Evolutionary conservation across 2,329 filamentous ascomycete genomes (phyloP).

Genomic region (Cordyceps cateniannulata): DNA sequence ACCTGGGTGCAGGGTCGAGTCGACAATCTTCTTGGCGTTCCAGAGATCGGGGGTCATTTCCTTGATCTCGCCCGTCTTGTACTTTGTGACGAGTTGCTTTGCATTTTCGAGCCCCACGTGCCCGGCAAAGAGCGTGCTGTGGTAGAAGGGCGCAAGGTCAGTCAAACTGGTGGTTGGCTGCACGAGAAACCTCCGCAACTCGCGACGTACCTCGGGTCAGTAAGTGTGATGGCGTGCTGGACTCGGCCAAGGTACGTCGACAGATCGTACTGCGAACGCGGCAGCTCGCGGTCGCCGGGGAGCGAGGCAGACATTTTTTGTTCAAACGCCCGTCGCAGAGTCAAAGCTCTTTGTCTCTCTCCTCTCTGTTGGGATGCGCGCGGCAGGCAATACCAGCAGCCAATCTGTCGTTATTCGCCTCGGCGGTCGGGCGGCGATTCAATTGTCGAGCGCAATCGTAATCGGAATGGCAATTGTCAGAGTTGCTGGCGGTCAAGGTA

Average conservation of each 20-base stretch:
- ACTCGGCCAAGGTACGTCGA: constrained; percentile 93
- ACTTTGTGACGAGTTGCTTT: constrained; percentile 72
- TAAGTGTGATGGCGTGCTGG: constrained; percentile 78
- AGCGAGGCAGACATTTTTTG: constrained; percentile 57
- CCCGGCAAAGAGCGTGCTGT: constrained; percentile 80
- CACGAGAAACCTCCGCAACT: background rate
- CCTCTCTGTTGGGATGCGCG: background rate
- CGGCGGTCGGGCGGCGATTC: background rate
- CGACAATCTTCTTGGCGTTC: constrained; percentile 93
- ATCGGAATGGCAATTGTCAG: background rate
- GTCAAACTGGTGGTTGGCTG: background rate
- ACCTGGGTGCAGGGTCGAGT: constrained; percentile 95
- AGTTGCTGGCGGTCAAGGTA: background rate
- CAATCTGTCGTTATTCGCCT: background rate
- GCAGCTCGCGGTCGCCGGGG: constrained; percentile 70
- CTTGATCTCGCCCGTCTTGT: constrained; percentile 75
- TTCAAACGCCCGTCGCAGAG: background rate
- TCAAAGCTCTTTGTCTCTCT: background rate
- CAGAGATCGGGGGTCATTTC: constrained; percentile 88
- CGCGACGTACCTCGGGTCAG: constrained; percentile 82
- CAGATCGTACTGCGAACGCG: constrained; percentile 87
- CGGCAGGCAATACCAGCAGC: background rate
- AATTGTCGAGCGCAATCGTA: background rate
- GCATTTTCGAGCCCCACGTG: constrained; percentile 74
- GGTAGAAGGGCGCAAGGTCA: background rate